A percentile compares a stretch with the other conserved stretches of the same genome.
phyloP scores from a whole-genome alignment of 164 flowering plant species.

The Stephania cephalantha region DNA sequence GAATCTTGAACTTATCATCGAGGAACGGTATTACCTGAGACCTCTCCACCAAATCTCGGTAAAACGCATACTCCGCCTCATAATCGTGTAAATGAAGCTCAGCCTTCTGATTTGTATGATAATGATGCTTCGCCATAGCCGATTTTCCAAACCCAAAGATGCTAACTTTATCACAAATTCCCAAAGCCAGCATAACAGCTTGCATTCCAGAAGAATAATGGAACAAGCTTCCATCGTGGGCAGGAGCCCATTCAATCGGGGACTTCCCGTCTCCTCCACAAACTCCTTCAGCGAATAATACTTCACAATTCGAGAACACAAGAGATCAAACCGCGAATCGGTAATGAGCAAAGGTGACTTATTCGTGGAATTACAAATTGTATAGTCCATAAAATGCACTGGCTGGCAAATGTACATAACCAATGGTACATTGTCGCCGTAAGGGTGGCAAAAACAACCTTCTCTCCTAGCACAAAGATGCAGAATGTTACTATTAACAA shows the following conservation, averaged over 20 bases:
- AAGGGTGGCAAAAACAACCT: constrained; percentile 83
- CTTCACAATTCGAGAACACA: constrained; percentile 84
- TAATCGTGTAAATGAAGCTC: constrained; percentile 89
- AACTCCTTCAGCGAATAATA: constrained; percentile 81
- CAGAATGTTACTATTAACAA: constrained; percentile 77
- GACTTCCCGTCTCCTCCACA: constrained; percentile 51
- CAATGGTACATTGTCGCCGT: constrained; percentile 65
- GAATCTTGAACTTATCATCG: constrained; percentile 57
- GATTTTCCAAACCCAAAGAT: constrained; percentile 92
- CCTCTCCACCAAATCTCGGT: constrained; percentile 47
- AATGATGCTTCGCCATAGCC: constrained; percentile 67
- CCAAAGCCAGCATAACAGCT: constrained; percentile 89
- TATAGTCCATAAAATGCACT: constrained; percentile 72
- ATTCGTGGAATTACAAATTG: constrained; percentile 57
- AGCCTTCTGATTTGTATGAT: constrained; percentile 83
- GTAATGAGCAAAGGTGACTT: constrained; percentile 70
- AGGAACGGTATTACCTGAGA: constrained; percentile 71
- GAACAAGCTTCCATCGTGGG: constrained; percentile 69
- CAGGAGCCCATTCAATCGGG: constrained; percentile 53
- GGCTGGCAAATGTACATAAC: constrained; percentile 91
- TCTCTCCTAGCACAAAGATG: constrained; percentile 67
- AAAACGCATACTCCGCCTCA: constrained; percentile 77
- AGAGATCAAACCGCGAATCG: constrained; percentile 73
- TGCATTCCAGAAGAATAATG: constrained; percentile 99
- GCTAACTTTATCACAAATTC: constrained; percentile 79